Evolutionary conservation across 2,329 filamentous ascomycete species (phyloP).

Genomic region (Alternaria viburni): DNA sequence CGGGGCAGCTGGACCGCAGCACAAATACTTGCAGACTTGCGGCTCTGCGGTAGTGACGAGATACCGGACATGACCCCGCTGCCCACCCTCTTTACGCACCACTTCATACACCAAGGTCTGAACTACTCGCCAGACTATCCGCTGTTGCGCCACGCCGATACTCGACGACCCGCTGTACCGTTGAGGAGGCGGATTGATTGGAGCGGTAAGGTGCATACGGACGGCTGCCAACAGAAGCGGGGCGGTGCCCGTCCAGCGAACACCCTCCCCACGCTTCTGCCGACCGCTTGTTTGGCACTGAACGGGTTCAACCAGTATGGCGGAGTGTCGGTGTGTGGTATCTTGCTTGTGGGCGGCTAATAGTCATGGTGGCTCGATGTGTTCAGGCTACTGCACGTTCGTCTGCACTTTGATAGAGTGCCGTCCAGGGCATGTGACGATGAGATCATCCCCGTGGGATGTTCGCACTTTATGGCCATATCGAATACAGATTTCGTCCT

Average conservation of each 20-base stretch:
- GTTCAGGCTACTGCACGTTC: conserved; percentile 6
- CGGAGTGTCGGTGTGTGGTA: conserved; percentile 18
- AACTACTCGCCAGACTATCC: conserved; percentile 9
- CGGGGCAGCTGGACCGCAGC: background rate
- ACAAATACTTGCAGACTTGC: background rate
- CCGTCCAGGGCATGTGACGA: background rate
- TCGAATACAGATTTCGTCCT: background rate
- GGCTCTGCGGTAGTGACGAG: conserved; percentile 18
- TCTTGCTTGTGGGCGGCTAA: background rate
- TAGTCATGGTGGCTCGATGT: conserved; percentile 2
- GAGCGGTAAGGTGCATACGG: conserved; percentile 9
- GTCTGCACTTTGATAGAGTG: background rate
- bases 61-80: background rate
- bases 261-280: conserved; percentile 13
- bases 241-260: conserved; percentile 11
- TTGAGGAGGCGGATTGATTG: conserved; percentile 4
- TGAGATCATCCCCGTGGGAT: background rate
- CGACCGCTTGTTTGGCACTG: conserved; percentile 19
- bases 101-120: conserved; percentile 4
- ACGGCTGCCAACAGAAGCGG: conserved; percentile 9
- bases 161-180: conserved; percentile 1
- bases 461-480: background rate
- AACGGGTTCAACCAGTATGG: background rate
- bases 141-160: background rate
- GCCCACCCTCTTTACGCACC: background rate